phyloP scores from a whole-genome alignment of 2,329 filamentous ascomycete genomes.

The Alternaria dauci region DNA sequence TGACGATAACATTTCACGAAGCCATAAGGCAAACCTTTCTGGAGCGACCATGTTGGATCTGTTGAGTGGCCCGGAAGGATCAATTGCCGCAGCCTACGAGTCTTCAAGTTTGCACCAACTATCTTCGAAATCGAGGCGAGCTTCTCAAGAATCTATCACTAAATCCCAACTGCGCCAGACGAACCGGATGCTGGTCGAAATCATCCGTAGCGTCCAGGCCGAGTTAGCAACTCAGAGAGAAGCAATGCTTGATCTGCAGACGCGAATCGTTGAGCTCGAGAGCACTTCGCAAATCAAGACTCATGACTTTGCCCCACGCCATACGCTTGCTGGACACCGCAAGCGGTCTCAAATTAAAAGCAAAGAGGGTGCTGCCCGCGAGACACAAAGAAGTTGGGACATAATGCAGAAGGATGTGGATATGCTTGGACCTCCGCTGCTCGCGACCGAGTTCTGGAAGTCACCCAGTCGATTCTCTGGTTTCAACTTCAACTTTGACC shows the following conservation, averaged over 20 bases:
- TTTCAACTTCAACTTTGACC: conserved; percentile 38
- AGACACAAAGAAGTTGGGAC: conserved; percentile 38
- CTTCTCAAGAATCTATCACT: conserved; percentile 35
- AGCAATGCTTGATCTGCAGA: conserved; percentile 41
- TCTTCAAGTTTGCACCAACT: conserved; percentile 4
- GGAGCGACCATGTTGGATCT: conserved; percentile 33
- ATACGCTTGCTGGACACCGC: background rate
- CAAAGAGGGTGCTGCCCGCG: conserved; percentile 16
- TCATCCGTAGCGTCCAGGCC: conserved; percentile 39
- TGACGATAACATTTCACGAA: conserved; percentile 14
- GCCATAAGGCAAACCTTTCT: conserved; percentile 34
- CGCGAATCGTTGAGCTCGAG: conserved; percentile 40
- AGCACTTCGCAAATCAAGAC: conserved; percentile 8
- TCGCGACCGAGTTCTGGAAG: conserved; percentile 36
- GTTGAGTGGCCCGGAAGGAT: conserved; percentile 24
- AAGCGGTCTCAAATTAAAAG: conserved; percentile 18
- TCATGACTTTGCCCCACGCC: background rate
- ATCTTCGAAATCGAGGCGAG: conserved; percentile 26
- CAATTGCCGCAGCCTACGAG: conserved; percentile 22
- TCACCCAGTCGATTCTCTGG: conserved; percentile 38
- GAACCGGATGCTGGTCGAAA: conserved; percentile 38
- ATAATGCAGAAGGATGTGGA: conserved; percentile 38
- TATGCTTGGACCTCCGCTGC: conserved; percentile 38
- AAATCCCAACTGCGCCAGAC: conserved; percentile 37
- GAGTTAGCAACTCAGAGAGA: conserved; percentile 38